Evolutionary conservation across 83 land plant species (phyloP), one percentile per base, ranked within the genome.

Genomic region (Picea engelmannii): DNA sequence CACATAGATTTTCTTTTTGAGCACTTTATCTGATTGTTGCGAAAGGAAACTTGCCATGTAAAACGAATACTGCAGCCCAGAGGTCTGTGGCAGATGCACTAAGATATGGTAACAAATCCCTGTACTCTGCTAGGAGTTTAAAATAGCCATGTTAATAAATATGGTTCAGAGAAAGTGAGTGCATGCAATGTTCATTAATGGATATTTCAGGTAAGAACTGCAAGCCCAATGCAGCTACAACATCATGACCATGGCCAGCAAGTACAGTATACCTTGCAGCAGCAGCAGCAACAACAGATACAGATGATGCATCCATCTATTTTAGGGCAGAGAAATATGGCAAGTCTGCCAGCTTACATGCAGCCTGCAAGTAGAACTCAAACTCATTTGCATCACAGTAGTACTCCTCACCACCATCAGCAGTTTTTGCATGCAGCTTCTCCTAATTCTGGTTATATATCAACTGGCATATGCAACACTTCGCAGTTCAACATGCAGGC

Each of bases 161-260:
- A 52, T 52, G 55, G 12, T 52, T 52, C 55, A 52, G 55, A 52
- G 55, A 52, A 52, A 52, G 13, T 52, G 55, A 52, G 55, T 52
- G 55, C 55, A 52, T 52, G 55, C 12, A 11, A 9, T 52, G 10
- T 52, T 10, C 55, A 52, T 52, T 52, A 52, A 52, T 52, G 55
- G 55, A 52, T 75, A 21, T 75, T 75, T 52, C 78, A 75, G 78
- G 60, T 24, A 18, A 75, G 31, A 75, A 6, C 13, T 55, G 58
- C 61, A 75, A 52, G 10, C 16, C 18, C 78, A 75, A 75, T 24
- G 35, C 61, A 42, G 76, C 58, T 20, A 44, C 58, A 18, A 55
- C 58, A 55, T 55, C 58, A 55, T 55, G 58, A 55, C 58, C 13
- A 2, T 44, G 25, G 31, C 78, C 78, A 52, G 25, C 60, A 3